These are phyloP conservation scores for Spiraea crenata DNA, from an alignment of 331 rosid genomes.

Conservation along the genomic window DNA sequence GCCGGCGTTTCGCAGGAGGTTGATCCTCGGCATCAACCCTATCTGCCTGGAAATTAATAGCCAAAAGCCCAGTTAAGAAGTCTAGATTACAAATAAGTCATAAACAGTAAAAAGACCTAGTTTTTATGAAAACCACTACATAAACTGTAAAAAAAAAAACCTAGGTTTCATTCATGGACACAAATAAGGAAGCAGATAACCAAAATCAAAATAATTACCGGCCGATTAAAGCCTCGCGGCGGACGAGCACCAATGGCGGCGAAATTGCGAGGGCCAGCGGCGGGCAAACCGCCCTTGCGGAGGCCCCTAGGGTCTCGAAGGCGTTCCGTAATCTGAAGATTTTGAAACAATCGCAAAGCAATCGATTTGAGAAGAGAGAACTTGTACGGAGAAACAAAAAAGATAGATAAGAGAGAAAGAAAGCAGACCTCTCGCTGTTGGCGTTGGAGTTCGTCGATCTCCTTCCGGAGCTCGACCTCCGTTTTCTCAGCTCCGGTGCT, in stretches of 20 bases:
- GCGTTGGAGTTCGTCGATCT: conserved; percentile 94
- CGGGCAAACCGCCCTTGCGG: conserved; percentile 60
- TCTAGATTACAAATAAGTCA: neutral
- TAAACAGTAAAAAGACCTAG: neutral
- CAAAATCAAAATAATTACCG: conserved; percentile 22
- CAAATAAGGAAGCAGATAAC: neutral
- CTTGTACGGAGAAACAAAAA: too few species aligned
- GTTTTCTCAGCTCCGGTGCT: conserved; percentile 68
- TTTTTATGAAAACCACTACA: neutral
- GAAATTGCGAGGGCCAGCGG: conserved; percentile 61
- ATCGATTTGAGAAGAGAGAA: neutral
- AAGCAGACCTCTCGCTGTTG: conserved; percentile 86
- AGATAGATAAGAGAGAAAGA: conserved; percentile 4
- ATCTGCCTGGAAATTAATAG: conserved; percentile 46
- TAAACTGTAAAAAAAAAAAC: neutral
- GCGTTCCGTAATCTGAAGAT: conserved; percentile 71
- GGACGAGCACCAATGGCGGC: conserved; percentile 67
- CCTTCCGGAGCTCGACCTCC: conserved; percentile 82
- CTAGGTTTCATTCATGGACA: neutral
- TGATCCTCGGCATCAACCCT: conserved; percentile 68
- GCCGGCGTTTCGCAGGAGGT: conserved; percentile 69
- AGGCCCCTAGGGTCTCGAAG: conserved; percentile 98
- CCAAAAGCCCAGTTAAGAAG: neutral
- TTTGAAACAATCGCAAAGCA: neutral
- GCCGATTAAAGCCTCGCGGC: conserved; percentile 60